phyloP scores from a whole-genome alignment of 345 rosid genomes.

The Hevea brasiliensis region DNA sequence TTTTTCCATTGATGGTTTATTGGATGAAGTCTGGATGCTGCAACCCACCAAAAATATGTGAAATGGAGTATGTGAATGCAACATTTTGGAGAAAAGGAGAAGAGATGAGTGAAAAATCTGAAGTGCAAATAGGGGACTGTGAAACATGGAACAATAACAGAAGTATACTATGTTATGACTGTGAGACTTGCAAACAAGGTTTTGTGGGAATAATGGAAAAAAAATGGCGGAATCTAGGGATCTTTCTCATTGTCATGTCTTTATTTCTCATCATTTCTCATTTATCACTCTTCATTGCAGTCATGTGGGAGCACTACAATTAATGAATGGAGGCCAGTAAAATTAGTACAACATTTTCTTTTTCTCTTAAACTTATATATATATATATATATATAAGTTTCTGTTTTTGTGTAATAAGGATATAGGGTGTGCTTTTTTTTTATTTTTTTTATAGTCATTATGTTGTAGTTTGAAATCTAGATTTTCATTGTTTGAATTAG shows the following conservation, averaged over 20 bases:
- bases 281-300: slow-evolving; percentile 50
- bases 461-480: no score
- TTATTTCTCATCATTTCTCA: slow-evolving; percentile 58
- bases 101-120: background rate
- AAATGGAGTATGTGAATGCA: slow-evolving; percentile 58
- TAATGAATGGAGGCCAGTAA: no score
- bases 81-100: slow-evolving; percentile 52
- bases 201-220: slow-evolving; percentile 42
- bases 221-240: slow-evolving; percentile 77
- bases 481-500: no score
- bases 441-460: no score
- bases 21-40: slow-evolving; percentile 67
- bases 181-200: slow-evolving; percentile 58
- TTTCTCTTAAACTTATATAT: no score
- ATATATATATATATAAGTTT: no score
- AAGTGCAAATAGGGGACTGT: slow-evolving; percentile 40
- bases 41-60: slow-evolving; percentile 59
- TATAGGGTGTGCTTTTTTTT: no score
- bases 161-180: slow-evolving; percentile 52
- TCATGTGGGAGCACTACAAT: slow-evolving; percentile 67
- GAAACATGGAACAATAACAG: slow-evolving; percentile 52
- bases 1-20: background rate
- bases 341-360: no score
- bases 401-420: no score
- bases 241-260: slow-evolving; percentile 54